Base-by-base conservation (phyloP, 176 grass and related monocot genomes). In the Sorghum bicolor region DNA sequence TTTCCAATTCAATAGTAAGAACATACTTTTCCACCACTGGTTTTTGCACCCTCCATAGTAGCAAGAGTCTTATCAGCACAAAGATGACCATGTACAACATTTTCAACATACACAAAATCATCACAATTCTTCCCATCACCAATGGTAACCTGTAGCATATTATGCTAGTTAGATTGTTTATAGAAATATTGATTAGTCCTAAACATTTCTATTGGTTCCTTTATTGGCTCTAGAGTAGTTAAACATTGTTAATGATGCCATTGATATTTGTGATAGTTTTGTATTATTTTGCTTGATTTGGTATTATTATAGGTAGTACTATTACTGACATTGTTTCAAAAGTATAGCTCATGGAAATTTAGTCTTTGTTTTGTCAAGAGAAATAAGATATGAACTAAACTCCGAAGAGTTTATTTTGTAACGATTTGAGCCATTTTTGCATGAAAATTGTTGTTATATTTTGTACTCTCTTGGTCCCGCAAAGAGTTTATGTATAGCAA, bases 71-170 rank as follows among this genome's bases (percentile, higher is more conserved):
- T 87, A 48, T 91, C 82, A 8, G 94, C 94, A 86, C 91, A 97
- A 22, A 97, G 60, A 75, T 97, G 94, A 62, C 78, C 89, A 82
- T 97, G 70, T n/a, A 90, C 91, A 66, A 93, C 94, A 84, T 97
- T 97, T 71, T 93, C 94, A n/a, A 97, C 89, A 75, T 93, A 93
- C 32, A 92, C 88, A 55, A 97, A 92, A 88, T 97, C 94, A 79
- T 93, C 87, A 39, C 15, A 38, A 39, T 92, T 97, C 38, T 88
- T 89, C 78, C 94, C 91, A 44, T 97, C 87, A 24, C 91, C 94
- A 81, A 97, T 9, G 62, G 91, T 93, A 8, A 84, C 67, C 94
- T 93, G 39, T 29, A 81, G 10, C 6, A 75, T 33, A 86, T 68
- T 45, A 0, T 4, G 3, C 33, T 34, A 3, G 22, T 79, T 22